Percentiles rank a stretch among this genome's conserved stretches.
phyloP scores from a whole-genome alignment of 2,329 filamentous ascomycete species.

The Trichoderma cornu-damae region DNA sequence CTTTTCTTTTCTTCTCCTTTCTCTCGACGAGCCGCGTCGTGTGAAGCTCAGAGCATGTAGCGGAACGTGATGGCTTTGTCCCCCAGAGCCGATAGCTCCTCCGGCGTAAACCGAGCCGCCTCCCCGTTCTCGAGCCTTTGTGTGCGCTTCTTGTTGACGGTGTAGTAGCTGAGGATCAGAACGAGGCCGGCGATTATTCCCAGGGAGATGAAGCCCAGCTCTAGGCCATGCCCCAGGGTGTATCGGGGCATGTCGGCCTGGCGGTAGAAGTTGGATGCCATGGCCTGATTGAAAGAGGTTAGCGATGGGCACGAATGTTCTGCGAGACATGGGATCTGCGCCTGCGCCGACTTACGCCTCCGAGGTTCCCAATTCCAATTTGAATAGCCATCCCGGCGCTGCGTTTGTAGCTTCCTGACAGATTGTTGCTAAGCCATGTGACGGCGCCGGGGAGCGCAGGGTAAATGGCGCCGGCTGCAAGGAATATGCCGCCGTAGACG shows the following conservation, averaged over 20 bases:
- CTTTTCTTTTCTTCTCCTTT: no score
- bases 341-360: slow-evolving; percentile 37
- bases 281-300: slow-evolving; percentile 40
- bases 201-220: slow-evolving; percentile 44
- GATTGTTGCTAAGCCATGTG: slow-evolving; percentile 73
- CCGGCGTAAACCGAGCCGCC: slow-evolving; percentile 33
- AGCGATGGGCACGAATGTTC: background rate
- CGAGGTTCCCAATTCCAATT: slow-evolving; percentile 56
- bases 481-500: slow-evolving; percentile 69
- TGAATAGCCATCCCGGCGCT: slow-evolving; percentile 60
- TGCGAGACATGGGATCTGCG: background rate
- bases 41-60: slow-evolving; percentile 51
- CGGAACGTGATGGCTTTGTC: slow-evolving; percentile 59
- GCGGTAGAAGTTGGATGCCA: slow-evolving; percentile 69
- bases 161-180: slow-evolving; percentile 47
- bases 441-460: slow-evolving; percentile 75
- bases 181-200: slow-evolving; percentile 43
- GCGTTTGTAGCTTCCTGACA: slow-evolving; percentile 61
- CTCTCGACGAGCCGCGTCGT: no score
- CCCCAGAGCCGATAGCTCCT: slow-evolving; percentile 54
- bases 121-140: slow-evolving; percentile 40
- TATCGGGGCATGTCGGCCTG: slow-evolving; percentile 45
- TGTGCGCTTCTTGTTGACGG: slow-evolving; percentile 55
- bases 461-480: slow-evolving; percentile 74
- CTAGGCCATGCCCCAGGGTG: slow-evolving; percentile 45